Evolutionary conservation across 2,329 filamentous ascomycete species (phyloP).

Genomic region (Aspergillus tanneri): DNA sequence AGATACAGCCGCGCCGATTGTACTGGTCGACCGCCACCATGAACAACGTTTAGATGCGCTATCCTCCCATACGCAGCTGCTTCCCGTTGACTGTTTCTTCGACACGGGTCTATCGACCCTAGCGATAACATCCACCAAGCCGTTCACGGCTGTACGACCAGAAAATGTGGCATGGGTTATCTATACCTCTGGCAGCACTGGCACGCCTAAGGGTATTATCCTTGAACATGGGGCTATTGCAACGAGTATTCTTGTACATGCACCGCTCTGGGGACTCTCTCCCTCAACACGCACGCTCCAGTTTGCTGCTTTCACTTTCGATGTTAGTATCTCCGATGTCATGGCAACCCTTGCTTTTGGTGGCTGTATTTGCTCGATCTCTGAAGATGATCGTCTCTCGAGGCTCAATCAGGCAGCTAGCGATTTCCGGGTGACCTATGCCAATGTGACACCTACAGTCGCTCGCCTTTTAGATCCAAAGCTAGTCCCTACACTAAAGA

Average conservation of each 20-base stretch:
- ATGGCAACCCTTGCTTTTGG: constrained; percentile 16
- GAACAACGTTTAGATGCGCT: too few species aligned
- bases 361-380: constrained; percentile 16
- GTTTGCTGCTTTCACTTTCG: constrained; percentile 21
- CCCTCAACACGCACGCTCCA: constrained; percentile 9
- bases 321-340: constrained; percentile 17
- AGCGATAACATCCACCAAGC: too few species aligned
- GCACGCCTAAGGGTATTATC: constrained; percentile 45
- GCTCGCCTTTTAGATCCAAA: constrained; percentile 17
- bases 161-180: constrained; percentile 38
- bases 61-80: too few species aligned
- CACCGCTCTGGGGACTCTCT: neutral
- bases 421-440: constrained; percentile 15
- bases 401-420: too few species aligned
- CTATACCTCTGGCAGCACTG: constrained; percentile 49
- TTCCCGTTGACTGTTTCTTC: too few species aligned
- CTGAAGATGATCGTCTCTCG: constrained; percentile 15
- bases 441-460: constrained; percentile 21
- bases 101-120: too few species aligned
- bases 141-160: too few species aligned
- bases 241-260: constrained; percentile 15
- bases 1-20: too few species aligned
- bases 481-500: constrained; percentile 18
- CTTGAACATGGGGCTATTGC: constrained; percentile 37
- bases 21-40: too few species aligned